Percentiles rank a stretch among this genome's conserved stretches.
These are phyloP conservation scores for Epichloe festucae DNA, from an alignment of 2,329 filamentous ascomycete species.

Conservation along the genomic window DNA sequence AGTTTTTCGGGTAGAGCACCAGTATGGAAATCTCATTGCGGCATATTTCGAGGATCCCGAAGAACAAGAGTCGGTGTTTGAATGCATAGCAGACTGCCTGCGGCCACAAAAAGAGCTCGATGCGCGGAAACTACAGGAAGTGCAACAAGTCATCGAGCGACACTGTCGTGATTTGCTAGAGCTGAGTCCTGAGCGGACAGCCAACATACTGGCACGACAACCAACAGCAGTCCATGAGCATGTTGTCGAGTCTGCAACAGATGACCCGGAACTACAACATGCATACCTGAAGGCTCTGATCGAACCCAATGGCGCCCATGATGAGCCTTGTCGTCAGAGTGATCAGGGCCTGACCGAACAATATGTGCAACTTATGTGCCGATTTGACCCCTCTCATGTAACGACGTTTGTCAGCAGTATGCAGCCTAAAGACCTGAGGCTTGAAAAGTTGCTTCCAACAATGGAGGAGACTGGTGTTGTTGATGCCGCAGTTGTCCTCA, in stretches of 20 bases:
- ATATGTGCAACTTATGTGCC: conserved; percentile 87
- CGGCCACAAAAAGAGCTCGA: conserved; percentile 48
- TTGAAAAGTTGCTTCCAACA: conserved; percentile 69
- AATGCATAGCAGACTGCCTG: conserved; percentile 64
- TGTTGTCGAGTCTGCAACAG: conserved; percentile 48
- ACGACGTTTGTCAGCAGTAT: conserved; percentile 70
- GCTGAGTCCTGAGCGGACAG: conserved; percentile 53
- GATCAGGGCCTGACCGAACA: conserved; percentile 59
- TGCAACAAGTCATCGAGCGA: conserved; percentile 52
- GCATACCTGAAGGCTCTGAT: conserved; percentile 65
- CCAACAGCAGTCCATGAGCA: conserved; percentile 52
- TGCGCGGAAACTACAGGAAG: conserved; percentile 58
- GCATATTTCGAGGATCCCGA: conserved; percentile 77
- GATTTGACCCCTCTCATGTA: conserved; percentile 68
- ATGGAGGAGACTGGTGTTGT: conserved; percentile 85
- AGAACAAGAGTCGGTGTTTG: conserved; percentile 63
- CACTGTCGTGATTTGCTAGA: conserved; percentile 54
- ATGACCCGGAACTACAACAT: conserved; percentile 54
- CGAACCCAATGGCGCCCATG: conserved; percentile 38
- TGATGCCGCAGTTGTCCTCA: conserved; percentile 81
- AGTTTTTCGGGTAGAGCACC: conserved; percentile 66
- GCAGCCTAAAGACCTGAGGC: conserved; percentile 62
- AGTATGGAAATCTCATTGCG: conserved; percentile 65
- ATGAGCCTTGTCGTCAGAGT: conserved; percentile 20
- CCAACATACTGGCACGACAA: conserved; percentile 48